Evolutionary conservation across 257 asterid genomes (phyloP).

Genomic region (Capsicum pubescens): DNA sequence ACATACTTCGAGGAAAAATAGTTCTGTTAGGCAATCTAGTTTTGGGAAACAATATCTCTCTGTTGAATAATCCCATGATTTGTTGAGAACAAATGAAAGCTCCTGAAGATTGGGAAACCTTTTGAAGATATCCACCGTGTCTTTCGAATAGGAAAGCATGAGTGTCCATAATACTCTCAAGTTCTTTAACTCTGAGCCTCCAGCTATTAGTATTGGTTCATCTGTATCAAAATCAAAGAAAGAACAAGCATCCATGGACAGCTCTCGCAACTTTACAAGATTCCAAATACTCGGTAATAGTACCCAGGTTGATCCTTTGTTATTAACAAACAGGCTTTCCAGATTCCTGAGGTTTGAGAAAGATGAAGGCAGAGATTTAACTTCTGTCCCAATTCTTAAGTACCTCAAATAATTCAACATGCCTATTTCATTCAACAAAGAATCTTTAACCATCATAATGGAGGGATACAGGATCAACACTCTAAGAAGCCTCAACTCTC

Average conservation of each 20-base stretch:
- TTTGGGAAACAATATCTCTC: neutral
- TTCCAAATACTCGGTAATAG: neutral
- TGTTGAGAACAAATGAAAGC: fast-evolving
- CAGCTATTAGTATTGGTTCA: neutral
- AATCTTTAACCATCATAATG: no score
- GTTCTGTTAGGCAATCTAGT: neutral
- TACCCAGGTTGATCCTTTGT: no score
- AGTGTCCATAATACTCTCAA: fast-evolving
- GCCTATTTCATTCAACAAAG: no score
- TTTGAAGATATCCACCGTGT: neutral
- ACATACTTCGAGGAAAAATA: fast-evolving
- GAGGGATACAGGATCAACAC: no score
- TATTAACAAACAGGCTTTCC: no score
- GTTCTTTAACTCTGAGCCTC: neutral
- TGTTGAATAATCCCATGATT: neutral
- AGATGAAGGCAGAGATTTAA: no score
- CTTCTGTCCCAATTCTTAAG: no score
- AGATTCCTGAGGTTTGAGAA: no score
- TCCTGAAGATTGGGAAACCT: neutral
- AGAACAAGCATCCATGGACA: neutral
- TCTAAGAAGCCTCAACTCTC: no score
- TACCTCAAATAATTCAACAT: no score
- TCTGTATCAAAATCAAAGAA: neutral
- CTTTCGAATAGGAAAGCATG: neutral
- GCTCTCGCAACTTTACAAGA: conserved; percentile 4